A percentile compares a stretch with the other conserved stretches of the same genome.
Conservation (phyloP, 192 early-diverging fungal species). For the Podila clonocystis region DNA sequence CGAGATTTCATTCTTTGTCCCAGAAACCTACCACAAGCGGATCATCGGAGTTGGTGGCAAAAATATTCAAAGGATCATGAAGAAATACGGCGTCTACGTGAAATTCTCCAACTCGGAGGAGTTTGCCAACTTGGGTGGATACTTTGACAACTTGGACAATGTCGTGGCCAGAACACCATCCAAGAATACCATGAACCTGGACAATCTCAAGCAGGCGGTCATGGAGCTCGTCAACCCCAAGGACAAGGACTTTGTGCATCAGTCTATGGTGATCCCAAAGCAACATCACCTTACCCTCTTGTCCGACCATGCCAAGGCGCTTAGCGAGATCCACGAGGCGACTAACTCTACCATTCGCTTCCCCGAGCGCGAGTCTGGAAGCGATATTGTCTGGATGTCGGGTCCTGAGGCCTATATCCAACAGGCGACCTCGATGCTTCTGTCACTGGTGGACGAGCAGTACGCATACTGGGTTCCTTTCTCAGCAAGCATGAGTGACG, state of each 20-base stretch:
- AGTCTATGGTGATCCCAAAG: conserved; percentile 63
- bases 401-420: conserved; percentile 70
- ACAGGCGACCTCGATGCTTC: conserved; percentile 62
- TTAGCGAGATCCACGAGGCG: conserved; percentile 66
- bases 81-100: conserved; percentile 87
- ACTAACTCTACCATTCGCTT: conserved; percentile 67
- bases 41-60: conserved; percentile 91
- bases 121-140: conserved; percentile 79
- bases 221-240: conserved; percentile 59
- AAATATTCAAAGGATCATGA: conserved; percentile 93
- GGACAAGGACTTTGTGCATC: conserved; percentile 63
- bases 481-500: conserved; percentile 38
- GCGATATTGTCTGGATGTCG: conserved; percentile 61
- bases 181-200: conserved; percentile 79
- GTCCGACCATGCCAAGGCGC: conserved; percentile 53
- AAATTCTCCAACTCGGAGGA: conserved; percentile 89
- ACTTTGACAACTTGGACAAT: conserved; percentile 85
- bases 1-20: conserved; percentile 86
- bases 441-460: conserved; percentile 67
- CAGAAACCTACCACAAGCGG: conserved; percentile 85
- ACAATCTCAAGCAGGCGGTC: conserved; percentile 72
- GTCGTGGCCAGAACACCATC: conserved; percentile 86
- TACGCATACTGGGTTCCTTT: conserved; percentile 63
- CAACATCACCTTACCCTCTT: conserved; percentile 66
- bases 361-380: conserved; percentile 73